Evolutionary conservation across 129 eudicot species (phyloP).

Genomic region (Heracleum sosnowskyi): DNA sequence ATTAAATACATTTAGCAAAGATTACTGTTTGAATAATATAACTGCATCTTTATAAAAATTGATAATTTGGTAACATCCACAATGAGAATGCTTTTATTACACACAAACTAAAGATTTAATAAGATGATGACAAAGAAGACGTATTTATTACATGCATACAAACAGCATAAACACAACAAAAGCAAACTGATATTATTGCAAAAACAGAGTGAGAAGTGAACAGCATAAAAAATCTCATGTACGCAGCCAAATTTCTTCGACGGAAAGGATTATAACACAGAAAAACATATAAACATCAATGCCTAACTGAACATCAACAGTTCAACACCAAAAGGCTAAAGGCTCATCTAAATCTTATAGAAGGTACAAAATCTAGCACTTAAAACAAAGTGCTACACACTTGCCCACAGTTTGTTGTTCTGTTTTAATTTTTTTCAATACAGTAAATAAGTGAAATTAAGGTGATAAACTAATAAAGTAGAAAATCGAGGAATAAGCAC

Average conservation of each 20-base stretch:
- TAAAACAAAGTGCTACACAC: background rate
- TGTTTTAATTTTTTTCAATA: background rate
- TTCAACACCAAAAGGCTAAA: background rate
- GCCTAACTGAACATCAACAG: background rate
- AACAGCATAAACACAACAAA: background rate
- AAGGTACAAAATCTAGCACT: background rate
- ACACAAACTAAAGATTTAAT: background rate
- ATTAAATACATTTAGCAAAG: constrained; percentile 6
- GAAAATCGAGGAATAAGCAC: background rate
- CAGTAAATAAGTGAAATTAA: background rate
- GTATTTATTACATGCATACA: background rate
- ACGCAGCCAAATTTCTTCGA: background rate
- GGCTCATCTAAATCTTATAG: background rate
- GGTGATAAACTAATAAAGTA: background rate
- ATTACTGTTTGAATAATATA: background rate
- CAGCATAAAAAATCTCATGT: background rate
- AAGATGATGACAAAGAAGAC: background rate
- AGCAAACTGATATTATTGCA: background rate
- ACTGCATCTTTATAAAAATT: background rate
- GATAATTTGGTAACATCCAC: background rate
- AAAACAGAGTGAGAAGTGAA: background rate
- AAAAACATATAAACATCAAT: background rate
- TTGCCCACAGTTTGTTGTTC: background rate
- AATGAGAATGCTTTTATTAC: background rate
- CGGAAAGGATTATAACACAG: background rate